These are phyloP conservation scores for Lachnellula subtilissima DNA, from an alignment of 2,329 filamentous ascomycete genomes.

Conservation along the genomic window DNA sequence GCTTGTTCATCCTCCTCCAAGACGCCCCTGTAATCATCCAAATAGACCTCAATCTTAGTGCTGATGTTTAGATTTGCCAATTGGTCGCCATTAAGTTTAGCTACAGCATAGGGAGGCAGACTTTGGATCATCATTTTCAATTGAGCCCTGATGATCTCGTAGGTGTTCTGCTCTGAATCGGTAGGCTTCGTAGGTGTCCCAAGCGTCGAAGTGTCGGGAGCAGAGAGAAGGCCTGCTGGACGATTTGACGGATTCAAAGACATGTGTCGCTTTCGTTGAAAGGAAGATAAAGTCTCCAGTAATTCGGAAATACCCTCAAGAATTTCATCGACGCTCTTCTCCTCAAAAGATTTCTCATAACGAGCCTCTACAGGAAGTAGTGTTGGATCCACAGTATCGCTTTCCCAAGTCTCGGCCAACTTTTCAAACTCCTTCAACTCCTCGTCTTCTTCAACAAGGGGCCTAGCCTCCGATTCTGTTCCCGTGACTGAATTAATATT, in stretches of 20 bases:
- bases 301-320: constrained; percentile 70
- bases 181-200: constrained; percentile 64
- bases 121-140: constrained; percentile 46
- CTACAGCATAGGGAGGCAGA: constrained; percentile 52
- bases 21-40: constrained; percentile 44
- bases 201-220: constrained; percentile 48
- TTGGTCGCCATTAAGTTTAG: constrained; percentile 52
- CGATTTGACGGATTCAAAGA: constrained; percentile 59
- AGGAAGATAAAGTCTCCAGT: constrained; percentile 70
- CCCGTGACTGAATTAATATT: constrained; percentile 9
- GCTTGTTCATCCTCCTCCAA: constrained; percentile 48
- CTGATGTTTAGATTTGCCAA: constrained; percentile 50
- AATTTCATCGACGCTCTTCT: constrained; percentile 63
- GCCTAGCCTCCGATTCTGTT: background rate
- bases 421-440: constrained; percentile 41
- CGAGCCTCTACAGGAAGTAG: constrained; percentile 36
- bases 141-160: constrained; percentile 48
- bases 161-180: constrained; percentile 47
- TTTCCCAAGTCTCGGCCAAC: constrained; percentile 55
- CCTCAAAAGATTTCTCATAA: constrained; percentile 47
- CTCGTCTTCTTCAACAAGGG: constrained; percentile 22
- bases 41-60: constrained; percentile 44
- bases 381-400: constrained; percentile 52
- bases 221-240: constrained; percentile 58
- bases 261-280: constrained; percentile 73